These are phyloP conservation scores for Saccharomyces hybrid DNA, from an alignment of 1,139 yeast species.

Conservation along the genomic window DNA sequence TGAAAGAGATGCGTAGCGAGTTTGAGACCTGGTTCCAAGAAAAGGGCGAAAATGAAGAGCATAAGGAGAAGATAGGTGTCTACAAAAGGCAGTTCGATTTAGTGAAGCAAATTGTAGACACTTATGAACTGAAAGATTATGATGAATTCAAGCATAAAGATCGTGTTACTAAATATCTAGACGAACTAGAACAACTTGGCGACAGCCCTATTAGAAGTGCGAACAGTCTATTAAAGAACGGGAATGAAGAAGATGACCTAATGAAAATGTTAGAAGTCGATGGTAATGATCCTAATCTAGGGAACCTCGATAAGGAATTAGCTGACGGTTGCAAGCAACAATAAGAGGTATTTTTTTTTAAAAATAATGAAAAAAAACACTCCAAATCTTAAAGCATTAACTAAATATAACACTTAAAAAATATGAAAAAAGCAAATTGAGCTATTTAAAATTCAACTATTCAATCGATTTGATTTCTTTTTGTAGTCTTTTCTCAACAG, in stretches of 20 bases:
- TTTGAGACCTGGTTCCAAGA: constrained; percentile 40
- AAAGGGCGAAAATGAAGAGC: constrained; percentile 36
- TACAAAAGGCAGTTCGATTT: constrained; percentile 51
- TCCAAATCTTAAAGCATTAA: neutral
- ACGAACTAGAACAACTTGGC: constrained; percentile 71
- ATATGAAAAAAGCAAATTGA: neutral
- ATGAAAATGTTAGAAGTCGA: constrained; percentile 23
- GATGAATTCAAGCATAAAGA: constrained; percentile 50
- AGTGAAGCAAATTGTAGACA: constrained; percentile 45
- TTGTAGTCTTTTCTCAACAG: too few relatives aligned
- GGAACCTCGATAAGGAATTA: constrained; percentile 29
- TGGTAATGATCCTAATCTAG: constrained; percentile 42
- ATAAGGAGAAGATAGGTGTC: constrained; percentile 42
- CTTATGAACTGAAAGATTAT: constrained; percentile 51
- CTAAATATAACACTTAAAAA: neutral
- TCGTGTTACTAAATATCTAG: constrained; percentile 50
- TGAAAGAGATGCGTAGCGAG: constrained; percentile 69
- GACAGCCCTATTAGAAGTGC: constrained; percentile 60
- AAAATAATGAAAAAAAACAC: neutral
- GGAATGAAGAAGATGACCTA: constrained; percentile 23
- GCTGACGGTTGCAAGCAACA: constrained; percentile 37
- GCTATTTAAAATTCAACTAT: constrained; percentile 4
- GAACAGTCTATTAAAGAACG: constrained; percentile 37
- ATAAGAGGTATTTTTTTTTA: constrained; percentile 3
- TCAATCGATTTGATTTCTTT: constrained; percentile 16